Conservation (phyloP, 2,329 filamentous ascomycete species). For the Aspergillus novofumigatus region DNA sequence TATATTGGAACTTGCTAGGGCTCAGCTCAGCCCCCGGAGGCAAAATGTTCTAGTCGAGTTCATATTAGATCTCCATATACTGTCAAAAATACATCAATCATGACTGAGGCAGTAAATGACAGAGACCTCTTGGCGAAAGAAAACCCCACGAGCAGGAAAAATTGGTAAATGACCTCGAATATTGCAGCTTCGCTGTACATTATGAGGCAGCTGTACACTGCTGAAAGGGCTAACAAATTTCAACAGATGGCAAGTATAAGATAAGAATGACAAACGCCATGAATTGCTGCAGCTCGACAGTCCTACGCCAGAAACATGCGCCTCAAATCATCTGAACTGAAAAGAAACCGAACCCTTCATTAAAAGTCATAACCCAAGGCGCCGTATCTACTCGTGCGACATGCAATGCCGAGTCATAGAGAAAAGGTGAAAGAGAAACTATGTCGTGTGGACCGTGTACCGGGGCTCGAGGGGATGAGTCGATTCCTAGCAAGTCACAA, state of each 20-base stretch:
- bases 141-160: neutral
- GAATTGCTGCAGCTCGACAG: neutral
- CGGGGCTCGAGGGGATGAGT: neutral
- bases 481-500: conserved; percentile 62
- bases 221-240: neutral
- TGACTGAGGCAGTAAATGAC: no score
- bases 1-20: no score
- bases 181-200: neutral
- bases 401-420: neutral
- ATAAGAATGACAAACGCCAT: neutral
- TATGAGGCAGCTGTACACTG: neutral
- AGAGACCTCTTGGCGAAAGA: neutral
- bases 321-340: neutral
- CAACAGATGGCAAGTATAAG: neutral
- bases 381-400: neutral
- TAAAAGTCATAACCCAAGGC: neutral
- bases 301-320: neutral
- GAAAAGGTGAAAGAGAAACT: neutral
- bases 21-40: no score
- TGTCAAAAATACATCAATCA: no score
- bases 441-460: neutral
- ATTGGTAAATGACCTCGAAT: neutral
- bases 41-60: no score
- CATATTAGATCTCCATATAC: no score
- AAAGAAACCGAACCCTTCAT: neutral